Evolutionary conservation across 2,329 filamentous ascomycete species (phyloP).

Genomic region (Albophoma yamanashiensis): DNA sequence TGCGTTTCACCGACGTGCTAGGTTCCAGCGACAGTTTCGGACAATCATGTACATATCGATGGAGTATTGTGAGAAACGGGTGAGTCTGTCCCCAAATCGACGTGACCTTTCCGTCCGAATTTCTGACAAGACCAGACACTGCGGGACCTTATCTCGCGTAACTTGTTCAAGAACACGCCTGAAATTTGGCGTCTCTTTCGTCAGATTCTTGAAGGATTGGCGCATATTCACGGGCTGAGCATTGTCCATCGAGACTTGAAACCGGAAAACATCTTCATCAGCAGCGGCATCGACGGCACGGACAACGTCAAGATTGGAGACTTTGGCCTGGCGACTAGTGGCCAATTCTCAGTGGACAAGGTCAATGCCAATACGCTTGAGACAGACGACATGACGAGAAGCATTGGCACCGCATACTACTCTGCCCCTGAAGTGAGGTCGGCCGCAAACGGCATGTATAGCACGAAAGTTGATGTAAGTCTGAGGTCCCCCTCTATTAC

Average conservation of each 20-base stretch:
- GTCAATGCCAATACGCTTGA: constrained; percentile 29
- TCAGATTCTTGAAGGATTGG: constrained; percentile 81
- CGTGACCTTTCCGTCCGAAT: background rate
- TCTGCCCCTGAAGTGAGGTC: constrained; percentile 86
- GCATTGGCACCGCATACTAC: constrained; percentile 74
- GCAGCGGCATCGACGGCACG: constrained; percentile 53
- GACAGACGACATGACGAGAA: constrained; percentile 56
- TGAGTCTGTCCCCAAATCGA: constrained; percentile 25
- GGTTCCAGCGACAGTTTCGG: constrained; percentile 42
- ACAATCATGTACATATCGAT: constrained; percentile 94
- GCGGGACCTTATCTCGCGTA: constrained; percentile 72
- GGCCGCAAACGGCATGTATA: constrained; percentile 65
- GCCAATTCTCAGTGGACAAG: constrained; percentile 59
- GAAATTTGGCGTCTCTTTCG: constrained; percentile 86
- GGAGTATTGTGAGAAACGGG: constrained; percentile 93
- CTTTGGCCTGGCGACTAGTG: constrained; percentile 87
- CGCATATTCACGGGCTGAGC: constrained; percentile 79
- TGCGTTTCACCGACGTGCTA: constrained; percentile 17
- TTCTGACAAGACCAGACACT: constrained; percentile 45
- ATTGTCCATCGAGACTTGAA: constrained; percentile 96
- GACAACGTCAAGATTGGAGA: constrained; percentile 95
- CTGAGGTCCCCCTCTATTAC: background rate
- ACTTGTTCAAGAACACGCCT: constrained; percentile 60
- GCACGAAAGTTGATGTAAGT: constrained; percentile 80
- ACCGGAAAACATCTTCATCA: constrained; percentile 93